Conservation (phyloP, 108 stramenopile species). For the Pseudonitzschia delicatissima region DNA sequence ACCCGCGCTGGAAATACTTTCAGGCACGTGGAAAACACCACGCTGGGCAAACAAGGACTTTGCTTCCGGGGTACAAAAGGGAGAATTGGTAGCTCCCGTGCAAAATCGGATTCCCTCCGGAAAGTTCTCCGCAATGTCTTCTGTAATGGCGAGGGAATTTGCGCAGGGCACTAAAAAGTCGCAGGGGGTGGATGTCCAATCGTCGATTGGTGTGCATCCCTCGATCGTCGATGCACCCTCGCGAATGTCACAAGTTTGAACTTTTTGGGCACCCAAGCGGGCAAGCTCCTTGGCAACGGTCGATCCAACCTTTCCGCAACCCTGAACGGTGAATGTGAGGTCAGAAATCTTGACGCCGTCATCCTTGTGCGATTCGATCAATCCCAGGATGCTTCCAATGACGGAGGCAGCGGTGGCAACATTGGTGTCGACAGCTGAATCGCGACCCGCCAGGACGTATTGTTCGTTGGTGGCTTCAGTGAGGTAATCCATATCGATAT, state of each 20-base stretch:
- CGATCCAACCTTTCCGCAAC: conserved; percentile 46
- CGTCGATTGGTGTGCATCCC: conserved; percentile 31
- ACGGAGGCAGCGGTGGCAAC: conserved; percentile 35
- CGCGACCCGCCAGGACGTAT: conserved; percentile 39
- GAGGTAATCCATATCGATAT: conserved; percentile 40
- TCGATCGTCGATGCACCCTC: conserved; percentile 21
- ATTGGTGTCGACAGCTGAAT: conserved; percentile 38
- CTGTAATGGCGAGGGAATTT: conserved; percentile 33
- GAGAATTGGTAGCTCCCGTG: conserved; percentile 36
- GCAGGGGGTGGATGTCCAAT: conserved; percentile 24
- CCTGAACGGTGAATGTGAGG: conserved; percentile 45
- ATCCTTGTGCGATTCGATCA: conserved; percentile 30
- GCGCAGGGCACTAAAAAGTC: conserved; percentile 46
- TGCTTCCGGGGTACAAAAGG: conserved; percentile 31
- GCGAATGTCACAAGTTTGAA: conserved; percentile 37
- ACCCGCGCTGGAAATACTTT: conserved; percentile 34
- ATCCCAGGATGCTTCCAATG: conserved; percentile 40
- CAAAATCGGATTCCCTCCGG: conserved; percentile 24
- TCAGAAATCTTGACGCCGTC: conserved; percentile 21
- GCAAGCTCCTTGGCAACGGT: conserved; percentile 35
- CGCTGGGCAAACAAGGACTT: conserved; percentile 25
- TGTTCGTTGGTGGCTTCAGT: conserved; percentile 29
- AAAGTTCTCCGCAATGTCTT: conserved; percentile 28
- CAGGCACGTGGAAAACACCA: conserved; percentile 39
- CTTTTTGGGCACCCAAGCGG: conserved; percentile 31